Percentiles rank a stretch among this genome's conserved stretches.
Conservation (phyloP, 2,329 filamentous ascomycete species). For the Fusarium pseudograminearum region DNA sequence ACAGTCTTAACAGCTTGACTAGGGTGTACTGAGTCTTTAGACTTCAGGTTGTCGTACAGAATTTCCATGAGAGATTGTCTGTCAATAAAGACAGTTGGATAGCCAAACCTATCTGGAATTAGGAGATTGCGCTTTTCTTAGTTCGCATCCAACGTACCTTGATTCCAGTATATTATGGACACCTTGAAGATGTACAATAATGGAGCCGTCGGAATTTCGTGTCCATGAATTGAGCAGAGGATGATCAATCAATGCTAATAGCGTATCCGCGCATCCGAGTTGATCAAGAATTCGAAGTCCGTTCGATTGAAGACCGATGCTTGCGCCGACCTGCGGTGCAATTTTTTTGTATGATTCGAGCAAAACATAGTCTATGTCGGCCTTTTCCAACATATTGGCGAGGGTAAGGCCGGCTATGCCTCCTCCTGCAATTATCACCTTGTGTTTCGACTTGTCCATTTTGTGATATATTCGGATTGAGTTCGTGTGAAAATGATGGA, state of each 20-base stretch:
- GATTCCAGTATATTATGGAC: fast-evolving
- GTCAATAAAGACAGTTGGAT: slow-evolving; percentile 53
- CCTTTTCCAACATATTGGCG: slow-evolving; percentile 23
- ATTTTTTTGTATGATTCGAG: slow-evolving; percentile 59
- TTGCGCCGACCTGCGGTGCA: slow-evolving; percentile 60
- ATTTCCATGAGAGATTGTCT: slow-evolving; percentile 51
- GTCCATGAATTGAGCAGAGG: not conserved
- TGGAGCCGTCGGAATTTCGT: not conserved
- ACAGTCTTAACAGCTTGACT: slow-evolving; percentile 25
- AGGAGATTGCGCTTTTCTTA: fast-evolving
- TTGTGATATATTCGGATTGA: fast-evolving
- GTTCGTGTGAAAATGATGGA: too few relatives aligned
- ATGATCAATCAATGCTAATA: not conserved
- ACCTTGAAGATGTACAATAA: not conserved
- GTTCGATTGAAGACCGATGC: slow-evolving; percentile 59
- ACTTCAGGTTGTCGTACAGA: slow-evolving; percentile 50
- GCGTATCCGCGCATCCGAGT: not conserved
- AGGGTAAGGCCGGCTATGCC: slow-evolving; percentile 27
- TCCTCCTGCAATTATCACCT: slow-evolving; percentile 22
- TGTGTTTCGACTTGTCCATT: not conserved
- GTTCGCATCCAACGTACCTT: not conserved
- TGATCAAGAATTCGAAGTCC: slow-evolving; percentile 63
- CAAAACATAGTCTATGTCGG: slow-evolving; percentile 59
- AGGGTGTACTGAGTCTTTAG: slow-evolving; percentile 44
- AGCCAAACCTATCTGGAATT: slow-evolving; percentile 42